Conservation (phyloP, 2,329 filamentous ascomycete genomes). For the Stachybotrys elegans region DNA sequence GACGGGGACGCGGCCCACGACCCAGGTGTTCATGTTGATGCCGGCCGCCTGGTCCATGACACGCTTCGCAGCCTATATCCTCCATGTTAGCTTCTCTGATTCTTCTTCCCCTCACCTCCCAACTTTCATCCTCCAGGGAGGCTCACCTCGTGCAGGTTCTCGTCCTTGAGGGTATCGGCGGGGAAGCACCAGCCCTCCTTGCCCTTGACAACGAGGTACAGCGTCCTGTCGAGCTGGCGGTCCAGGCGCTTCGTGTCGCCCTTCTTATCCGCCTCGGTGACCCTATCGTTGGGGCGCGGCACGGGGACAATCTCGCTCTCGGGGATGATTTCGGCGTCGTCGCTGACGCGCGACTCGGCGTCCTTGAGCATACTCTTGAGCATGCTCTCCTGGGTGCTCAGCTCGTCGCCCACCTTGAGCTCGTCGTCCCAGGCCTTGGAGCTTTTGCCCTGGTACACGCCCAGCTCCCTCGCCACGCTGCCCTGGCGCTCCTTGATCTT, state of each 20-base stretch:
- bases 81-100: constrained; percentile 11
- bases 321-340: constrained; percentile 55
- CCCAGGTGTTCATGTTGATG: constrained; percentile 97
- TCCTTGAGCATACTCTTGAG: constrained; percentile 69
- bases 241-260: constrained; percentile 76
- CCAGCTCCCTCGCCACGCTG: constrained; percentile 78
- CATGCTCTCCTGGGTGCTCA: constrained; percentile 59
- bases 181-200: constrained; percentile 82
- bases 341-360: constrained; percentile 59
- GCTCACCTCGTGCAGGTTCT: constrained; percentile 78
- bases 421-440: constrained; percentile 87
- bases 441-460: constrained; percentile 69
- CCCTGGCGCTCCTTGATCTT: constrained; percentile 70
- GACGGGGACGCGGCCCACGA: constrained; percentile 85
- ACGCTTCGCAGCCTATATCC: constrained; percentile 69
- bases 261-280: constrained; percentile 72
- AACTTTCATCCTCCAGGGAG: no score
- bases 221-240: constrained; percentile 69
- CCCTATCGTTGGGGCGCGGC: constrained; percentile 63
- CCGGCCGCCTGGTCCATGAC: constrained; percentile 74
- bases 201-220: constrained; percentile 82
- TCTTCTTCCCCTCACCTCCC: background rate
- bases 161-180: constrained; percentile 62
- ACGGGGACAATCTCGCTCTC: constrained; percentile 59
- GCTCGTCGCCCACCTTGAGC: constrained; percentile 66